phyloP scores from a whole-genome alignment of 306 rosid species.

The Styphnolobium japonicum region DNA sequence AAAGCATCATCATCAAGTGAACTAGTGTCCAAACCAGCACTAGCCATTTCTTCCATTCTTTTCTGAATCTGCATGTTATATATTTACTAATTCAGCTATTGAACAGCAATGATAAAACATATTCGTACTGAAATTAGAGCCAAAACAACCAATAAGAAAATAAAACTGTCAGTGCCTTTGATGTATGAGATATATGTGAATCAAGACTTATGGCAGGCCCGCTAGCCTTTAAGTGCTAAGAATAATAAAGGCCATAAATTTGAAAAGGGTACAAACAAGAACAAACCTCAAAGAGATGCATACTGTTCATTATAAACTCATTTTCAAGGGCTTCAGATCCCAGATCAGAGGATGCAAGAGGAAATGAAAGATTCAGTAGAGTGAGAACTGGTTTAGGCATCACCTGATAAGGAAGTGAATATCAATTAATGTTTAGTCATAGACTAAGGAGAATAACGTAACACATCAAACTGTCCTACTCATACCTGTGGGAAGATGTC shows the following conservation, averaged over 20 bases:
- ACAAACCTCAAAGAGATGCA: slow-evolving; percentile 75
- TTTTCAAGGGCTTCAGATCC: slow-evolving; percentile 88
- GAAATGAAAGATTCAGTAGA: slow-evolving; percentile 70
- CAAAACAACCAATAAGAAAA: neutral
- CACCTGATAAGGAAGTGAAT: slow-evolving; percentile 54
- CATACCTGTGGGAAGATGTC: slow-evolving; percentile 78
- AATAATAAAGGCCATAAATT: slow-evolving; percentile 5
- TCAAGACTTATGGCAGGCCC: neutral
- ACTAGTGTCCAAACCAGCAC: slow-evolving; percentile 56
- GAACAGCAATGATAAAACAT: slow-evolving; percentile 1
- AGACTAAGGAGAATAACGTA: neutral
- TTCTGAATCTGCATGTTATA: slow-evolving; percentile 62
- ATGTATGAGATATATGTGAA: neutral
- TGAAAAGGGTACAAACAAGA: slow-evolving; percentile 11
- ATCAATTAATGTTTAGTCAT: slow-evolving; percentile 21
- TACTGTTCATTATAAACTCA: slow-evolving; percentile 73
- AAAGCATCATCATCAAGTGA: slow-evolving; percentile 85
- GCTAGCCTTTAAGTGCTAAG: neutral
- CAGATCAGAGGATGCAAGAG: slow-evolving; percentile 89
- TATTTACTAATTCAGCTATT: slow-evolving; percentile 5
- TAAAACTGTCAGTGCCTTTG: neutral
- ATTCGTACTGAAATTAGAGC: neutral
- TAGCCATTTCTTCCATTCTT: slow-evolving; percentile 69
- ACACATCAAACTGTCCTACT: slow-evolving; percentile 1
- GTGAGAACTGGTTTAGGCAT: slow-evolving; percentile 84